Conservation (phyloP, 495 filamentous ascomycete genomes). For the Chlorociboria aeruginascens region DNA sequence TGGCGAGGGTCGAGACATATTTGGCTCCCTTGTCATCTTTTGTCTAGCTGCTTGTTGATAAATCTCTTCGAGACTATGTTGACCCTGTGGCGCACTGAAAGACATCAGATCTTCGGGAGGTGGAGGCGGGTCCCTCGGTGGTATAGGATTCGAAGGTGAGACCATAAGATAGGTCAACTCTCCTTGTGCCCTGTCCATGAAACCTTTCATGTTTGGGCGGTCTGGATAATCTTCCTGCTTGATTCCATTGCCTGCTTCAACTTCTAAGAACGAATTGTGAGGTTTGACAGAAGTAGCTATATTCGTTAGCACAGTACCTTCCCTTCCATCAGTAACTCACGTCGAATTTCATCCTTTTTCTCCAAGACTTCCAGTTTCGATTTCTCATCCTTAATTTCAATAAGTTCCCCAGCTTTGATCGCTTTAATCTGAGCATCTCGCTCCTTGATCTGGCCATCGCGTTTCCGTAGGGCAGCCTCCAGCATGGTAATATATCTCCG, state of each 20-base stretch:
- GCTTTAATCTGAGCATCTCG: conserved; percentile 30
- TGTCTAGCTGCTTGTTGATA: conserved; percentile 17
- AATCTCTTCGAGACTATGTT: conserved; percentile 15
- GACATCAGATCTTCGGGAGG: conserved; percentile 36
- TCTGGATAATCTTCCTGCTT: conserved; percentile 38
- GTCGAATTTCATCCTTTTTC: conserved; percentile 2
- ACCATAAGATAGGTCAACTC: conserved; percentile 56
- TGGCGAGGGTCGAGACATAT: conserved; percentile 29
- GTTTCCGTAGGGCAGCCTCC: conserved; percentile 77
- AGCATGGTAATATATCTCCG: conserved; percentile 84
- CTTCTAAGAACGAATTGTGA: conserved; percentile 29
- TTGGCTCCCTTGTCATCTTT: conserved; percentile 20
- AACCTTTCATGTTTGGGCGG: conserved; percentile 45
- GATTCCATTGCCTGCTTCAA: conserved; percentile 20
- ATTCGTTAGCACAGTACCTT: conserved; percentile 11
- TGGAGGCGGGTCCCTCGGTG: conserved; percentile 41
- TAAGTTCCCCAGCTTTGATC: conserved; percentile 27
- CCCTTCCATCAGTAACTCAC: conserved; percentile 11
- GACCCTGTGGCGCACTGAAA: conserved; percentile 27
- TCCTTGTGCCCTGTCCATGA: conserved; percentile 49
- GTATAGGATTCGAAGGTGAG: conserved; percentile 48
- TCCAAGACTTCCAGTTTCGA: conserved; percentile 1
- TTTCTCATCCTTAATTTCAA: conserved; percentile 28
- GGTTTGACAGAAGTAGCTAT: conserved; percentile 23
- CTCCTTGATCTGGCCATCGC: conserved; percentile 27